phyloP scores from a whole-genome alignment of 495 filamentous ascomycete species.

The Aspergillus funiculosus region DNA sequence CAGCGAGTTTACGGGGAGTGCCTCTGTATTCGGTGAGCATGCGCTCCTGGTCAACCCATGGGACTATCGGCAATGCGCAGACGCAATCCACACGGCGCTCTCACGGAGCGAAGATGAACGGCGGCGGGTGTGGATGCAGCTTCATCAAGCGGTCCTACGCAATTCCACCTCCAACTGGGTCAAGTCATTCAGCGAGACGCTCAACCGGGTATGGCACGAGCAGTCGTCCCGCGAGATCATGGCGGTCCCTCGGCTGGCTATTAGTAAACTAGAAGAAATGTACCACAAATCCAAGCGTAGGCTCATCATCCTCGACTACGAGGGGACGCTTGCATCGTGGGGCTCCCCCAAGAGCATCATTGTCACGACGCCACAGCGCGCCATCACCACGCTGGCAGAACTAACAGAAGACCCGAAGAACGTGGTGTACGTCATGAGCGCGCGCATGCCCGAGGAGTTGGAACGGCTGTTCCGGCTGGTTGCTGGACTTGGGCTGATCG shows the following conservation, averaged over 20 bases:
- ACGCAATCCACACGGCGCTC: slow-evolving; percentile 74
- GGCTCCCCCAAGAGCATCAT: slow-evolving; percentile 74
- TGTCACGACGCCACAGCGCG: slow-evolving; percentile 74
- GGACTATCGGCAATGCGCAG: slow-evolving; percentile 80
- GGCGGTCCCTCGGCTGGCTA: slow-evolving; percentile 74
- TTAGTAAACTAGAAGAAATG: slow-evolving; percentile 52
- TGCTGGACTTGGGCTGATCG: slow-evolving; percentile 74
- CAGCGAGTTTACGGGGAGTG: slow-evolving; percentile 88
- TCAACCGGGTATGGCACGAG: slow-evolving; percentile 70
- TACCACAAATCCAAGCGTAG: slow-evolving; percentile 61
- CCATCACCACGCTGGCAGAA: slow-evolving; percentile 72
- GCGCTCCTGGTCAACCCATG: slow-evolving; percentile 82
- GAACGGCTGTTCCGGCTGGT: slow-evolving; percentile 76
- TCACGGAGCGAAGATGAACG: slow-evolving; percentile 71
- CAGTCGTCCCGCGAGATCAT: slow-evolving; percentile 76
- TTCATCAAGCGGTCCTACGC: slow-evolving; percentile 68
- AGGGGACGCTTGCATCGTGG: slow-evolving; percentile 83
- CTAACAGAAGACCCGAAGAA: slow-evolving; percentile 71
- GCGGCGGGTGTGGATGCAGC: slow-evolving; percentile 61
- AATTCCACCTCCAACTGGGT: slow-evolving; percentile 84
- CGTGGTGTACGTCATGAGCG: slow-evolving; percentile 89
- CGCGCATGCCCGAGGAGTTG: slow-evolving; percentile 77
- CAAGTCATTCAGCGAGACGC: slow-evolving; percentile 58
- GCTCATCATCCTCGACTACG: slow-evolving; percentile 85
- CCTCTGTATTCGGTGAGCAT: slow-evolving; percentile 70